Base-by-base conservation (phyloP, 2,329 filamentous ascomycete species). In the Colletotrichum sp. region DNA sequence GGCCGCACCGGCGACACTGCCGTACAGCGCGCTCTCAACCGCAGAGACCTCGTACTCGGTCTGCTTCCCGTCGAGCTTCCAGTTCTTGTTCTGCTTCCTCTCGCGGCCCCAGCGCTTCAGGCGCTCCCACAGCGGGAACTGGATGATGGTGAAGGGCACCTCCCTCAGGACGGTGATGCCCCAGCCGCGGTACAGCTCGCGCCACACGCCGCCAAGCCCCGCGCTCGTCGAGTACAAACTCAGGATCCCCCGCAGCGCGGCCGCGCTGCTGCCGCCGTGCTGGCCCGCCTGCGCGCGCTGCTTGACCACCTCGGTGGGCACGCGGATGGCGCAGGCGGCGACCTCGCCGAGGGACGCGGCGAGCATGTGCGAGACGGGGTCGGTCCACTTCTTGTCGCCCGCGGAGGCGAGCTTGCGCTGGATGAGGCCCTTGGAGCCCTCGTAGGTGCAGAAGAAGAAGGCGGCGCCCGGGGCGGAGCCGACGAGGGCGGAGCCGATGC, bases 361-460 rank as follows among this genome's bases (percentile, higher is more conserved):
- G 2, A 93, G 82, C 92, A 98, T 98, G 86, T 98, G 96, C 22
- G 80, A 77, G 71, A 80, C 68, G 12, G 57, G 70, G 25, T 79
- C 74, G 61, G 84, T 75, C 78, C 78, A 79, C 39, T 44, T 15
- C 28, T 68, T 72, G 25, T 25, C 32, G 8, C 66, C 68, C 78
- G 77, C 82, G 78, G 76, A 81, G 78, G 78, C 83, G 70, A 78
- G 78, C 55, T 76, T 81, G 79, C 64, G 77, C 70, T 84, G 83
- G 65, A 93, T 85, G 39, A 89, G 80, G 27, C 84, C 81, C 84
- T 96, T 98, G 67, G 93, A 88, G 68, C 90, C 89, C 86, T 98
- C 96, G 88, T 98, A 98, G 68, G 95, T 97, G 83, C 95, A 94
- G 91, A 99, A 99, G 92, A 99, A 99, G 82, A 98, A 94, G 59